Percentiles rank a stretch among this genome's conserved stretches.
Conservation (phyloP, 768 basidiomycete species). For the Podaxis carcinomalis region DNA sequence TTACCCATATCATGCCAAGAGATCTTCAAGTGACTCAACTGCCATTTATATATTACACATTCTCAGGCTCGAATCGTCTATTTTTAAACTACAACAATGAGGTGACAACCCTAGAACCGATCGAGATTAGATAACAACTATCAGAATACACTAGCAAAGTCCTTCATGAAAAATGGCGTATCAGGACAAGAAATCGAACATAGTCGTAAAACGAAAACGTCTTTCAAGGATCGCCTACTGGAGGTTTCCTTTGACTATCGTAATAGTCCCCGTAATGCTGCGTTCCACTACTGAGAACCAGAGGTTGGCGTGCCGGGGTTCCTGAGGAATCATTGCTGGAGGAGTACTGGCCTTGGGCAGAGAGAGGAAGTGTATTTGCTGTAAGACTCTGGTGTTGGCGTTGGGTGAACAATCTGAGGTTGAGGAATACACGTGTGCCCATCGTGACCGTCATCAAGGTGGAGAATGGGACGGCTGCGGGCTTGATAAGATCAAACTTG, state of each 20-base stretch:
- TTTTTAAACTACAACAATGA: neutral
- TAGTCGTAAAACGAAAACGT: neutral
- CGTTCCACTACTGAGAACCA: neutral
- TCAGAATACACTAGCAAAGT: neutral
- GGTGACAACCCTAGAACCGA: neutral
- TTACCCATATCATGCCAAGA: neutral
- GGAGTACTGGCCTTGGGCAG: neutral
- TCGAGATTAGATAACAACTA: neutral
- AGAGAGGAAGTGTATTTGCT: neutral
- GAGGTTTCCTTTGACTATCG: neutral
- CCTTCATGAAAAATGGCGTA: neutral
- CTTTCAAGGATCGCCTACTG: neutral
- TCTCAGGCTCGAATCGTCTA: neutral
- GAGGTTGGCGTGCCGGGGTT: neutral
- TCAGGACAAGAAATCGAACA: neutral
- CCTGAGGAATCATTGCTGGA: neutral
- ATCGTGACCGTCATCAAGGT: slow-evolving; percentile 8
- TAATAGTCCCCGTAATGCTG: neutral
- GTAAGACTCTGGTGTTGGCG: neutral
- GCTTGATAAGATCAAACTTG: slow-evolving; percentile 7
- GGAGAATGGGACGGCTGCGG: slow-evolving; percentile 5
- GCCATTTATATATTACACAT: neutral
- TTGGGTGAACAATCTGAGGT: slow-evolving; percentile 1
- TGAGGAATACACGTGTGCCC: slow-evolving; percentile 7
- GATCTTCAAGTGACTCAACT: neutral